Evolutionary conservation across 1,284 basidiomycete species (phyloP).

Genomic region (Rhodotorula sp.): DNA sequence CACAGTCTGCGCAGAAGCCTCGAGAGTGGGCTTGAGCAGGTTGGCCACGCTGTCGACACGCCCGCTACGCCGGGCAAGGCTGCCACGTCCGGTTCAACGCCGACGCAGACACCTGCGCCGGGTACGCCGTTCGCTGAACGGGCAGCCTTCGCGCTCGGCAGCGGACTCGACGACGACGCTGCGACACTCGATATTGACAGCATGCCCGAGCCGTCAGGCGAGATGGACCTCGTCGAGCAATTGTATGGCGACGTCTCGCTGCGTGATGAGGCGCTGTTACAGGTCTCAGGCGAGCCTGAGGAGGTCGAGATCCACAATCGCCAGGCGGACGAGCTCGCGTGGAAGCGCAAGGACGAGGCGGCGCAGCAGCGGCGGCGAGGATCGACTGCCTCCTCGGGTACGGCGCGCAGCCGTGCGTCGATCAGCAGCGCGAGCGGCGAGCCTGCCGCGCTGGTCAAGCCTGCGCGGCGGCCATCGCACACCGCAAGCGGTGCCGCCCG

Average conservation of each 20-base stretch:
- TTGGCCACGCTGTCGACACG: background rate
- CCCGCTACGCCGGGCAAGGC: conserved; percentile 40
- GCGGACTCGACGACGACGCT: background rate
- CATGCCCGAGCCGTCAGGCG: conserved; percentile 60
- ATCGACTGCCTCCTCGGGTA: conserved; percentile 11
- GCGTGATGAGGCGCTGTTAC: conserved; percentile 72
- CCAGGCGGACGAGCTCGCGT: conserved; percentile 46
- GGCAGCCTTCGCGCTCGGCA: conserved; percentile 26
- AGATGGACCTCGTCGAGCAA: conserved; percentile 92
- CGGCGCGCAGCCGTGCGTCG: background rate
- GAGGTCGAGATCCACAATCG: conserved; percentile 45
- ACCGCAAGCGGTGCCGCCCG: background rate
- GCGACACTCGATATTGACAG: background rate
- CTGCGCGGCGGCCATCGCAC: conserved; percentile 30
- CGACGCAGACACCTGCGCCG: conserved; percentile 5
- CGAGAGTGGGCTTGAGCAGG: conserved; percentile 23
- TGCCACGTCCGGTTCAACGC: background rate
- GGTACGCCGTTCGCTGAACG: conserved; percentile 29
- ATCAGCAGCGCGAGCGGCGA: background rate
- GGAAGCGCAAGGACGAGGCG: conserved; percentile 36
- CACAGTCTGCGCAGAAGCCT: conserved; percentile 16
- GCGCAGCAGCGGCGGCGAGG: conserved; percentile 1
- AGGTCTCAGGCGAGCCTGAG: conserved; percentile 50
- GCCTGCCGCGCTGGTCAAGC: conserved; percentile 6
- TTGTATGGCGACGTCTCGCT: conserved; percentile 78